phyloP scores from a whole-genome alignment of 2,329 filamentous ascomycete genomes.

The Epichloe scottii region DNA sequence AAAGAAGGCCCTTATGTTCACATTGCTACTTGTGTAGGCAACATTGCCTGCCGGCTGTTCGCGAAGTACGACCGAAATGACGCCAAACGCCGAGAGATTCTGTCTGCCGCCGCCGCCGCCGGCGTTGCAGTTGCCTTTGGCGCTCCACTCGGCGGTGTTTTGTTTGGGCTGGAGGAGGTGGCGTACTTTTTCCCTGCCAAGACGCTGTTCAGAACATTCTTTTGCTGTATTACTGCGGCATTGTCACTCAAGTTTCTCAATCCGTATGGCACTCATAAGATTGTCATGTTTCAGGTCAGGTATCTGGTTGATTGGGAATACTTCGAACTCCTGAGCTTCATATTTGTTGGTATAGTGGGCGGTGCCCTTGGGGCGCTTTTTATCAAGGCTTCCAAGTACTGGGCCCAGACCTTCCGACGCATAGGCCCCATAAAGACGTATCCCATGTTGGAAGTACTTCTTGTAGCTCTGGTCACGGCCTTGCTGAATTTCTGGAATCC shows the following conservation, averaged over 20 bases:
- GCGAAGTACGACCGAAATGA: slow-evolving; percentile 90
- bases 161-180: slow-evolving; percentile 92
- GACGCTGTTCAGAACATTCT: slow-evolving; percentile 93
- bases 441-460: slow-evolving; percentile 74
- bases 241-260: slow-evolving; percentile 90
- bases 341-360: slow-evolving; percentile 74
- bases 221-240: slow-evolving; percentile 90
- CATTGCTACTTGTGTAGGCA: slow-evolving; percentile 88
- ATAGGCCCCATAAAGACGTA: slow-evolving; percentile 68
- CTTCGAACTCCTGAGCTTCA: slow-evolving; percentile 79
- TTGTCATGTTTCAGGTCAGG: slow-evolving; percentile 89
- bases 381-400: slow-evolving; percentile 86
- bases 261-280: slow-evolving; percentile 90
- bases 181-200: slow-evolving; percentile 97
- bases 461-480: slow-evolving; percentile 78
- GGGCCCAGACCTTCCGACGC: slow-evolving; percentile 80
- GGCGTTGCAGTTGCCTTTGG: slow-evolving; percentile 93
- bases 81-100: slow-evolving; percentile 80
- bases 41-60: slow-evolving; percentile 90
- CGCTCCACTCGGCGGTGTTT: slow-evolving; percentile 71
- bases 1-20: slow-evolving; percentile 98
- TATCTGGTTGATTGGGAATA: slow-evolving; percentile 87
- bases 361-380: slow-evolving; percentile 81
- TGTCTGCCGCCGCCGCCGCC: slow-evolving; percentile 85
- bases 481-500: slow-evolving; percentile 87